Base-by-base conservation (phyloP, 805 yeast species). In the Starmerella potacharoeniae region DNA sequence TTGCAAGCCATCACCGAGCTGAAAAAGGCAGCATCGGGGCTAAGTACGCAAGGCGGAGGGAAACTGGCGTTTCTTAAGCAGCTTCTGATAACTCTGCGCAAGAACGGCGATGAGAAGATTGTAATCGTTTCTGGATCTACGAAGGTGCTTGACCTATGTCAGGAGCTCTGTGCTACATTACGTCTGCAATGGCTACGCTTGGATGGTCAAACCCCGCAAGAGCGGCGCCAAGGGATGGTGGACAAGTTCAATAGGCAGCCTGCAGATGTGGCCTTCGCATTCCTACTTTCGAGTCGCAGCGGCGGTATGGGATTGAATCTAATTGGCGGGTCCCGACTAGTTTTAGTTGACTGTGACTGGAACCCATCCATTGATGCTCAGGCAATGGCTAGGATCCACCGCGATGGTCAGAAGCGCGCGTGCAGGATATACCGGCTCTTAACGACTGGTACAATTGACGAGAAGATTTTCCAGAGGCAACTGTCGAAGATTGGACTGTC, bases 271-370 rank as follows among this genome's bases (percentile, higher is more conserved):
- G 68, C 73, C 4, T 80, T 84, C 64, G 83, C 83, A 0, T 88
- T 93, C 61, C 69, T 93, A 11, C 69, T 93, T 11, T 86, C 96
- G 4, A 84, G 96, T 0, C 87, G 89, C 67, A 82, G 95, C 4
- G 98, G 98, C 4, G 98, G 98, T 0, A 82, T 85, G 57, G 98
- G 98, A 0, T 73, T 93, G 43, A 93, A 93, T 64, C 72, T 93
- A 36, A 77, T 86, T 36, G 98, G 97, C 0, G 98, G 95, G 0
- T 86, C 95, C 0, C 71, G 97, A 31, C 70, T 93, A 42, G 76
- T 93, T 5, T 70, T 93, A 28, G 84, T 86, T 65, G 98, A 93
- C 66, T 87, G 93, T 60, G 97, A 93, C 65, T 93, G 98, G 98
- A 93, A 93, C 60, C 98, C 98, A 0, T 80, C 96, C 0, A 76